phyloP scores from a whole-genome alignment of 176 grass and related monocot genomes.

The Triticum monococcum region DNA sequence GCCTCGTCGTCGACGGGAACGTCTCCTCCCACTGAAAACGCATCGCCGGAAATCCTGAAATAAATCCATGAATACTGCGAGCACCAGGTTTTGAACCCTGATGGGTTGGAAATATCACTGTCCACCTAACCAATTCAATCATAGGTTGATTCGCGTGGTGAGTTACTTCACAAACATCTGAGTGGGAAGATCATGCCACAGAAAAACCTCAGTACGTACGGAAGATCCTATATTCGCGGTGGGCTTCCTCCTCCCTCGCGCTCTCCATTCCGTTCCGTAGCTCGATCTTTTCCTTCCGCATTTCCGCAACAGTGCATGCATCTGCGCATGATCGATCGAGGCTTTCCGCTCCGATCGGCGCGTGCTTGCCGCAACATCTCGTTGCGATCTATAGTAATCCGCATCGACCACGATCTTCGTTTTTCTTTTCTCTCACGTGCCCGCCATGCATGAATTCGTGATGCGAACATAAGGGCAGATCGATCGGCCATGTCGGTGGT shows the following conservation, averaged over 20 bases:
- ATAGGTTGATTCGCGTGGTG: no score
- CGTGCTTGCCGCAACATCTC: not conserved
- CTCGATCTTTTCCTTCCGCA: not conserved
- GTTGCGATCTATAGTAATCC: not conserved
- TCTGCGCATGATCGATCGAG: not conserved
- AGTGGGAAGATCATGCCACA: not conserved
- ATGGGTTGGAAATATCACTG: no score
- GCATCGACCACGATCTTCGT: not conserved
- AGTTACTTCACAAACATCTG: not conserved
- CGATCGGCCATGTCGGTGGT: not conserved
- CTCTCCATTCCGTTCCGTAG: not conserved
- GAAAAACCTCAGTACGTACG: not conserved
- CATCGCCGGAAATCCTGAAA: no score
- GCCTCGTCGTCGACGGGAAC: no score
- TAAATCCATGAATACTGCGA: no score
- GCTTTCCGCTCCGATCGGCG: not conserved
- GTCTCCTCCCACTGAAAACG: no score
- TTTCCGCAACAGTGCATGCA: not conserved
- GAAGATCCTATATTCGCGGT: not conserved
- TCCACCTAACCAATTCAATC: no score
- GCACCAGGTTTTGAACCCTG: no score
- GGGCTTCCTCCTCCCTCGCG: not conserved
- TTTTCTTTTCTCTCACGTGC: not conserved
- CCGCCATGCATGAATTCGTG: not conserved
- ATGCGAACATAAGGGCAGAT: not conserved